These are phyloP conservation scores for Brasenia schreberi DNA, from an alignment of 164 flowering plant genomes.

Conservation along the genomic window DNA sequence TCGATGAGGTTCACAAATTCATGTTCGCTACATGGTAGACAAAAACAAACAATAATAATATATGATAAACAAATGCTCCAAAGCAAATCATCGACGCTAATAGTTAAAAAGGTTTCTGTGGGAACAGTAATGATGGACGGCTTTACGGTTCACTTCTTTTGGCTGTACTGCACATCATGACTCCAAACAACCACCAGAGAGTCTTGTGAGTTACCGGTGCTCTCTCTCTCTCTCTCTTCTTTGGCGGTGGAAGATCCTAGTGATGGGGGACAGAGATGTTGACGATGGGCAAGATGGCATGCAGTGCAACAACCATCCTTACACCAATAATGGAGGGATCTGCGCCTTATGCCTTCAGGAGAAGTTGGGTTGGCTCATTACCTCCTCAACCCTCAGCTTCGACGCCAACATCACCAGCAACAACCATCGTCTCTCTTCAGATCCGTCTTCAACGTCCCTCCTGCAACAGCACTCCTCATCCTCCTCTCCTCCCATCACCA, in stretches of 20 bases:
- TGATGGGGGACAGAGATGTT: not conserved
- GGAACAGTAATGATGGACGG: too few species aligned
- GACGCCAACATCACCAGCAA: not conserved
- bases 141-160: too few species aligned
- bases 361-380: slow-evolving; percentile 74
- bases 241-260: not conserved
- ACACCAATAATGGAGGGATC: slow-evolving; percentile 72
- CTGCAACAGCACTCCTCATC: not conserved
- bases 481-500: slow-evolving; percentile 1
- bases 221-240: not conserved
- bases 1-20: too few species aligned
- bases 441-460: not conserved
- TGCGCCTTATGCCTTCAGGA: slow-evolving; percentile 85
- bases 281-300: slow-evolving; percentile 45
- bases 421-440: not conserved
- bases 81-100: too few species aligned
- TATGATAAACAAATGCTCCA: too few species aligned
- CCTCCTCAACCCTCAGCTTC: slow-evolving; percentile 18
- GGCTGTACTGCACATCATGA: too few species aligned
- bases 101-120: too few species aligned
- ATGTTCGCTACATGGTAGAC: too few species aligned
- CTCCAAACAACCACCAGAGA: too few species aligned
- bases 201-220: not conserved
- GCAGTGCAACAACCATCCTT: slow-evolving; percentile 75
- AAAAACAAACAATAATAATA: too few species aligned